phyloP scores from a whole-genome alignment of 1,284 basidiomycete species.

The Earliella scabrosa region DNA sequence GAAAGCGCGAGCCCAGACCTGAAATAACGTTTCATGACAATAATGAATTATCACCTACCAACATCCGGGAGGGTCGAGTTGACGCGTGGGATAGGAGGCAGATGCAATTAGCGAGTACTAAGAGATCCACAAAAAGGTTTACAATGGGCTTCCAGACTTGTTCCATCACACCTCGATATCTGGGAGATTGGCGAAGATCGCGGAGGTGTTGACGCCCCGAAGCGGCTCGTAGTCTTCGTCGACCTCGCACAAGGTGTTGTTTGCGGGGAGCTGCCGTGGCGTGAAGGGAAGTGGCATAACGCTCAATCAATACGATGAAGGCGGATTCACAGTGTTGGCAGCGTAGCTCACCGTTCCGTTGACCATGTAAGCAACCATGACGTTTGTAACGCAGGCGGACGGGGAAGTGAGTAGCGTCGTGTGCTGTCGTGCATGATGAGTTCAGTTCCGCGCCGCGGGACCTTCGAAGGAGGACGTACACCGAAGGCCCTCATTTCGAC shows the following conservation, averaged over 20 bases:
- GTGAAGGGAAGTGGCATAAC: too few species aligned
- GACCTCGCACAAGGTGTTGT: slow-evolving; percentile 2
- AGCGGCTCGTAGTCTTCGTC: not conserved
- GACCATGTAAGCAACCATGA: not conserved
- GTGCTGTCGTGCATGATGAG: not conserved
- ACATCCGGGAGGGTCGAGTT: too few species aligned
- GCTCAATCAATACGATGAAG: not conserved
- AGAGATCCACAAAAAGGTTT: too few species aligned
- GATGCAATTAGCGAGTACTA: too few species aligned
- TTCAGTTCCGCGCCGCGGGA: not conserved
- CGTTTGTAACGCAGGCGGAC: not conserved
- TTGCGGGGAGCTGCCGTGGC: not conserved
- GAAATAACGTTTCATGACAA: too few species aligned
- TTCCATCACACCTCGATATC: too few species aligned
- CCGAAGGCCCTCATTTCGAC: slow-evolving; percentile 24
- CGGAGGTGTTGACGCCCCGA: not conserved
- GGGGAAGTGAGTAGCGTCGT: not conserved
- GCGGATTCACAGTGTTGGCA: not conserved
- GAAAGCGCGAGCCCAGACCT: too few species aligned
- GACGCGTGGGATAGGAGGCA: too few species aligned
- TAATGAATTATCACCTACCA: too few species aligned
- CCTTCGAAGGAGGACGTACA: slow-evolving; percentile 2
- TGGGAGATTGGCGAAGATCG: slow-evolving; percentile 1
- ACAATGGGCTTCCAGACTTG: too few species aligned
- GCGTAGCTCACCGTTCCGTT: slow-evolving; percentile 4